Base-by-base conservation (phyloP, 2,329 filamentous ascomycete species). In the Cladosporium sphaerospermum region DNA sequence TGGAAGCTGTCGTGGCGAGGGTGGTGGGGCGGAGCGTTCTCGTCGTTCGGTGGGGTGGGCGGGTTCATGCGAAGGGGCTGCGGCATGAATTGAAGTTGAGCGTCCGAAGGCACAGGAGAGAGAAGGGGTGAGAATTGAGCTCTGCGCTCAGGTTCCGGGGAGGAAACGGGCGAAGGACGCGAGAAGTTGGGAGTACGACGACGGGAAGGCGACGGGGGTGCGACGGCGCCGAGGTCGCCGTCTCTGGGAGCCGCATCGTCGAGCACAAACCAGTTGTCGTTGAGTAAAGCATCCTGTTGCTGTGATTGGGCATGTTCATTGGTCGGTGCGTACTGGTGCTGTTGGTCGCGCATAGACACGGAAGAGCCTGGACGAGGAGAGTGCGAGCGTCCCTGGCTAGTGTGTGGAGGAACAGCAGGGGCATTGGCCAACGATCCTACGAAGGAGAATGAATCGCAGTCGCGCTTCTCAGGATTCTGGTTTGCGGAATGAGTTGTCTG, bases 41-140 rank as follows among this genome's bases (percentile, higher is more conserved):
- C 51, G 13, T 58, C 54, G 13, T 56, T 44, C 7, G 61, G 59
- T 3, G 71, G 73, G 1, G 71, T 72, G 1, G 74, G 73, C 4
- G 75, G 75, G 57, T 76, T 74, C 72, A 76, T 76, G 43, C 71
- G 67, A 6, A 77, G 66, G 1, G 74, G 74, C 54, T 72, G 67
- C 11, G 68, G 70, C 32, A 68, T 56, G 58, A 70, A 52, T 9
- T 52, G 50, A n/a, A 49, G 51, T 43, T 56, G 32, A 16, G 56
- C 45, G 10, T 54, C 14, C 11, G 47, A 41, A 10, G 49, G 23
- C 33, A 49, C 39, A 4, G 50, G 50, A 13, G 42, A 45, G 4
- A 45, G 41, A 10, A 42, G 16, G 5, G 50, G 50, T n/a, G 50
- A 45, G 42, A 45, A 45, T 0, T 45, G 45, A 23, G 46, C 43